A percentile compares a stretch with the other conserved stretches of the same genome.
phyloP scores from a whole-genome alignment of 139 green algal species.

The Tetradesmus obliquus region DNA sequence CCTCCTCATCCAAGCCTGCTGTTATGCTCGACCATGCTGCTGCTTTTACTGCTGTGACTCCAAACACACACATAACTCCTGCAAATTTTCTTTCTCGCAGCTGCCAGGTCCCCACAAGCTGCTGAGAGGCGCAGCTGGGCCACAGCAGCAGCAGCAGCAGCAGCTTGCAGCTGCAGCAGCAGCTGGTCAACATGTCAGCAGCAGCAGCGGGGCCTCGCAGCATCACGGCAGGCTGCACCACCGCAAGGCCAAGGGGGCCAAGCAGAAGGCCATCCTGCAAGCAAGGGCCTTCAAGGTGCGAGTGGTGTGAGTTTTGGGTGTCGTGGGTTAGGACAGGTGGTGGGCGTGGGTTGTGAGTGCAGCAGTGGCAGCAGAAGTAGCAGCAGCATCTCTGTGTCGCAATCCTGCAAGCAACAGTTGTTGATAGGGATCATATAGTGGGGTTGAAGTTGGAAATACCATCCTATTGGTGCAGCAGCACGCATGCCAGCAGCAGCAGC shows the following conservation, averaged over 20 bases:
- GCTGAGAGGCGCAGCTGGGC: neutral
- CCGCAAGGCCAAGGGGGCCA: conserved; percentile 27
- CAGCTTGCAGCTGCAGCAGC: neutral
- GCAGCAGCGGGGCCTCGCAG: neutral
- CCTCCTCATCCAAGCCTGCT: too few species aligned
- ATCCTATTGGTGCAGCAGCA: neutral
- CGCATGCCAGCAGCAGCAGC: neutral
- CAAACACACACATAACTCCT: neutral
- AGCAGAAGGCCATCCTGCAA: conserved; percentile 27
- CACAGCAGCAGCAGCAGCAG: conserved; percentile 1
- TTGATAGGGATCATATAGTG: too few species aligned
- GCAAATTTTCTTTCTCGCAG: neutral
- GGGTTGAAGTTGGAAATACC: too few species aligned
- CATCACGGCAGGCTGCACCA: conserved; percentile 12
- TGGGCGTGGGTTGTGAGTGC: too few species aligned
- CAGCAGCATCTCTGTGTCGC: neutral
- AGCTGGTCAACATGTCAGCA: neutral
- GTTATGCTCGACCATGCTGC: too few species aligned
- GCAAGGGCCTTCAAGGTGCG: conserved; percentile 35
- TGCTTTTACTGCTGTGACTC: too few species aligned
- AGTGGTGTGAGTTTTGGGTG: too few species aligned
- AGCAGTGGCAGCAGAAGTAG: neutral
- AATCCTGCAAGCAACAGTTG: too few species aligned
- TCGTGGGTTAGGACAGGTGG: too few species aligned
- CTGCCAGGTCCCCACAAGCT: conserved; percentile 32